These are phyloP conservation scores for Hymenoscyphus repandus DNA, from an alignment of 2,329 filamentous ascomycete species.

Conservation along the genomic window DNA sequence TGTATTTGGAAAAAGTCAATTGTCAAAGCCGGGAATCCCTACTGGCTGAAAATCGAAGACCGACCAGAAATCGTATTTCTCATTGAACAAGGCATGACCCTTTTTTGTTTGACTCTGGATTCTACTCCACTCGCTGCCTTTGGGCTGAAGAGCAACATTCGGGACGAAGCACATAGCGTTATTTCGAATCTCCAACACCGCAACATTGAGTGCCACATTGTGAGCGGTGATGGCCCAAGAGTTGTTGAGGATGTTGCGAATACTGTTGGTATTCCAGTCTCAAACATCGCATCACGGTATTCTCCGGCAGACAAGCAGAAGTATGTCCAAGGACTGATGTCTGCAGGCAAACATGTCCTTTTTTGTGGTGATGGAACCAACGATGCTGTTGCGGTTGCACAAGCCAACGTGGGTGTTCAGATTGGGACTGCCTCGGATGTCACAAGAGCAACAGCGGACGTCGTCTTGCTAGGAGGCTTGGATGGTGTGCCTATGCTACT, in stretches of 20 bases:
- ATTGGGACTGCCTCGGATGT: constrained; percentile 59
- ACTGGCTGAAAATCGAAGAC: constrained; percentile 39
- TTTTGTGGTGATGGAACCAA: constrained; percentile 79
- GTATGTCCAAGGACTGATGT: constrained; percentile 16
- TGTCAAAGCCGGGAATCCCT: constrained; percentile 45
- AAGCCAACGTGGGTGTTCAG: constrained; percentile 67
- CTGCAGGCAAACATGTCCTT: constrained; percentile 39
- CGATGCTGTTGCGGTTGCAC: constrained; percentile 67
- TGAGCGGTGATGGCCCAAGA: constrained; percentile 49
- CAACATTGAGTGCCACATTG: constrained; percentile 42
- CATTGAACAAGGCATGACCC: constrained; percentile 36
- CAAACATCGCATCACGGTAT: constrained; percentile 28
- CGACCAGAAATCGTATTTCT: constrained; percentile 33
- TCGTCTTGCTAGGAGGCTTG: constrained; percentile 60
- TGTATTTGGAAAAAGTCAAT: constrained; percentile 24
- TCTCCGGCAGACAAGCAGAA: constrained; percentile 33
- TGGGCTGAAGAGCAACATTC: constrained; percentile 42
- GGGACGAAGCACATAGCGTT: constrained; percentile 36
- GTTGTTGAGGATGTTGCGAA: constrained; percentile 39
- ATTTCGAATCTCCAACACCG: constrained; percentile 34
- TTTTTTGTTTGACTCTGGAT: constrained; percentile 43
- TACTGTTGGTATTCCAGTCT: constrained; percentile 35
- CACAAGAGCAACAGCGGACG: constrained; percentile 61
- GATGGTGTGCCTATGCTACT: constrained; percentile 53
- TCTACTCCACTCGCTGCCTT: constrained; percentile 36